Evolutionary conservation across 1,284 basidiomycete genomes (phyloP).

Genomic region (Pyrrhoderma noxium): DNA sequence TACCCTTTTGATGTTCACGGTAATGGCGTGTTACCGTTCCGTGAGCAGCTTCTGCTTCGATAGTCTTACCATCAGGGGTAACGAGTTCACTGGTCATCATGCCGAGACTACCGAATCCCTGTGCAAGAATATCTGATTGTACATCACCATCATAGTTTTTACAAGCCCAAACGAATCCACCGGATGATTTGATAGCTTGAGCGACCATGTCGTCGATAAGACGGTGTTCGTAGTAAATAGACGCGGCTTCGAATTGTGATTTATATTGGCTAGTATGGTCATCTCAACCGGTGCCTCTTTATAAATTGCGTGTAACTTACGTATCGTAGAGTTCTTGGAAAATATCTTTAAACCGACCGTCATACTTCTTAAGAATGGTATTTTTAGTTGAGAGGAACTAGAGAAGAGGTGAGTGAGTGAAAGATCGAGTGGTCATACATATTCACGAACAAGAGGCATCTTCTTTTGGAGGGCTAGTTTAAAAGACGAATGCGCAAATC

Average conservation of each 20-base stretch:
- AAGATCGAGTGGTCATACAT: neutral
- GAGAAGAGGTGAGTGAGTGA: neutral
- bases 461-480: slow-evolving; percentile 98
- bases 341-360: slow-evolving; percentile 98
- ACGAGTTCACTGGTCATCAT: slow-evolving; percentile 99
- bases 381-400: slow-evolving; percentile 97
- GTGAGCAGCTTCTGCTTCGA: slow-evolving; percentile 95
- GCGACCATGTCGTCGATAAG: slow-evolving; percentile 95
- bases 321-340: slow-evolving; percentile 91
- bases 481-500: slow-evolving; percentile 96
- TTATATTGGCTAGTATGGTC: slow-evolving; percentile 60
- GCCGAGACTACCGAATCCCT: slow-evolving; percentile 89
- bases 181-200: slow-evolving; percentile 92
- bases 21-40: slow-evolving; percentile 95
- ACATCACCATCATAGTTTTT: slow-evolving; percentile 99
- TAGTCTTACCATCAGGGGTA: slow-evolving; percentile 88
- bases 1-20: slow-evolving; percentile 93
- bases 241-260: slow-evolving; percentile 69
- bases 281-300: neutral
- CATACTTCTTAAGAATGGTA: slow-evolving; percentile 94
- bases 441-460: slow-evolving; percentile 66
- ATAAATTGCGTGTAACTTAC: slow-evolving; percentile 28
- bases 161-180: slow-evolving; percentile 96
- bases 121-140: slow-evolving; percentile 86
- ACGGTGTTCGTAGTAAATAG: slow-evolving; percentile 97